Conservation (phyloP, 2,329 filamentous ascomycete species). For the Dichotomopilus funicola region DNA sequence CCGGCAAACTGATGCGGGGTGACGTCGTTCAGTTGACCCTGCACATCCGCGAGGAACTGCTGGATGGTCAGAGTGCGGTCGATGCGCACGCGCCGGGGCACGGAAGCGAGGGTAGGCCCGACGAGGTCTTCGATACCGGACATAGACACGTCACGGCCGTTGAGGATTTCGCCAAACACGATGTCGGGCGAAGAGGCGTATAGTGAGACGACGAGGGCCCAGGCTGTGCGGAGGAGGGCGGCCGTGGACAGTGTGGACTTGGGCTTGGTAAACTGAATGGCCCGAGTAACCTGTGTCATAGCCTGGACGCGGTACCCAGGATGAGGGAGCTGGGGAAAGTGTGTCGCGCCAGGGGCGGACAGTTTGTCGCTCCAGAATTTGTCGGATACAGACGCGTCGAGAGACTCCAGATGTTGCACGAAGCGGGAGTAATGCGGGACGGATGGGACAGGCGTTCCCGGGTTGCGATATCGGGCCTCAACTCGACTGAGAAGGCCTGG, state of each 20-base stretch:
- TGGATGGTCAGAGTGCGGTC: slow-evolving; percentile 6
- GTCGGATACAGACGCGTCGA: slow-evolving; percentile 13
- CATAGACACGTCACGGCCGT: slow-evolving; percentile 21
- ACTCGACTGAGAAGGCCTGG: slow-evolving; percentile 18
- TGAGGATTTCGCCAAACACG: slow-evolving; percentile 22
- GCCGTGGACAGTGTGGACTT: slow-evolving; percentile 11
- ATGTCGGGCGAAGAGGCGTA: slow-evolving; percentile 18
- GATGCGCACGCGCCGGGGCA: slow-evolving; percentile 17
- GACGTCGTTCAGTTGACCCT: slow-evolving; percentile 14
- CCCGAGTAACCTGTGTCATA: slow-evolving; percentile 9
- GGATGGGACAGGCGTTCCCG: not conserved
- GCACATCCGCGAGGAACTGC: slow-evolving; percentile 11
- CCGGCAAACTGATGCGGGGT: slow-evolving; percentile 21
- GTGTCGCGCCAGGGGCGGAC: slow-evolving; percentile 6
- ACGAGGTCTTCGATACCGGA: slow-evolving; percentile 18
- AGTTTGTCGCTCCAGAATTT: slow-evolving; percentile 19
- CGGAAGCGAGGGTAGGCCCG: slow-evolving; percentile 20
- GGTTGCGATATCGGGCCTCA: slow-evolving; percentile 15
- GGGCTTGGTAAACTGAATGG: slow-evolving; percentile 10
- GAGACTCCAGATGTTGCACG: slow-evolving; percentile 15
- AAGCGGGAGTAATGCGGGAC: slow-evolving; percentile 20
- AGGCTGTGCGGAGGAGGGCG: slow-evolving; percentile 18
- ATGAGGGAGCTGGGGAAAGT: slow-evolving; percentile 19
- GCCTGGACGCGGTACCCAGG: slow-evolving; percentile 19
- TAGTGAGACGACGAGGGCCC: slow-evolving; percentile 19